phyloP scores from a whole-genome alignment of 2,329 filamentous ascomycete species.

The Geosmithia morbida region DNA sequence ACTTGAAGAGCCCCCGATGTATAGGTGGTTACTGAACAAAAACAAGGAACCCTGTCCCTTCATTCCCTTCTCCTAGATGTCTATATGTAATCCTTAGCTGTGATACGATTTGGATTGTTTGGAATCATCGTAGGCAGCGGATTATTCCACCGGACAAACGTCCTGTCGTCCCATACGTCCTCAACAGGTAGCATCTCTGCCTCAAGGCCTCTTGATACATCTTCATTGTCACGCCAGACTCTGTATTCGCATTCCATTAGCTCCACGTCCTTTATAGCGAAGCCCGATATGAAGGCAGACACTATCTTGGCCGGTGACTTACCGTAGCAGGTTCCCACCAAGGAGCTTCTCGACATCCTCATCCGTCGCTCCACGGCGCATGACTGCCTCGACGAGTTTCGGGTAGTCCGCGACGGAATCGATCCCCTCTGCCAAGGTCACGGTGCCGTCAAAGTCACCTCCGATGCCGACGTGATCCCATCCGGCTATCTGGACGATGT shows the following conservation, averaged over 20 bases:
- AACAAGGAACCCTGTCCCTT: too few species aligned
- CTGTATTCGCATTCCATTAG: background rate
- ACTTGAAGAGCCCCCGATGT: too few species aligned
- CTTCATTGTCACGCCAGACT: background rate
- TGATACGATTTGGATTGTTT: background rate
- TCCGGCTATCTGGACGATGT: slow-evolving; percentile 6
- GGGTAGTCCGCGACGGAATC: slow-evolving; percentile 5
- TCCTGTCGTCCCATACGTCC: background rate
- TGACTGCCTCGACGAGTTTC: slow-evolving; percentile 3
- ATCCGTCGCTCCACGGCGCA: slow-evolving; percentile 6
- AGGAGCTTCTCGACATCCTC: slow-evolving; percentile 5
- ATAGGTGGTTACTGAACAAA: too few species aligned
- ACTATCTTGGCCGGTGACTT: background rate
- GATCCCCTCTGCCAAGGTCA: slow-evolving; percentile 4
- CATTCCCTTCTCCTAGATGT: too few species aligned
- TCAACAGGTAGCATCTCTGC: background rate
- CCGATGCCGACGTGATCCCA: slow-evolving; percentile 6
- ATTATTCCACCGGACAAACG: background rate
- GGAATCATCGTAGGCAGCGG: background rate
- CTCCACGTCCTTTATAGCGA: background rate
- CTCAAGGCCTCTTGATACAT: background rate
- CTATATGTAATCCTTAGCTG: background rate
- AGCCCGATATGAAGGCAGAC: background rate
- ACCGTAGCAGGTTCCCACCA: slow-evolving; percentile 6
- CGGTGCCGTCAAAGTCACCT: slow-evolving; percentile 5